phyloP scores from a whole-genome alignment of 2,329 filamentous ascomycete species.

The Plenodomus lindquistii region DNA sequence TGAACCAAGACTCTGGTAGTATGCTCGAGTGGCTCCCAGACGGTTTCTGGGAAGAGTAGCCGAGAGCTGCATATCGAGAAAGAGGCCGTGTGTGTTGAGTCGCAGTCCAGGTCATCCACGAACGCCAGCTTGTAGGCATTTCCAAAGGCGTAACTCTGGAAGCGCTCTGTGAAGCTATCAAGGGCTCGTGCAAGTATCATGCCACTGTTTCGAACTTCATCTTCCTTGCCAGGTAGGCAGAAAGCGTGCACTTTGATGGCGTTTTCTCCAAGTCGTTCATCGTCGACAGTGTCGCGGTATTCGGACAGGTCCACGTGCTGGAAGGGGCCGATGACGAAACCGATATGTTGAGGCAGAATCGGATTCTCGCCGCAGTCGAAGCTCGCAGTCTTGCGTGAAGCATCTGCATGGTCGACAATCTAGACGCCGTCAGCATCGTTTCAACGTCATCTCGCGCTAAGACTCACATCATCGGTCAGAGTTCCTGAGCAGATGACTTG shows the following conservation, averaged over 20 bases:
- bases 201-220: conserved; percentile 85
- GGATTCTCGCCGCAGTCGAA: conserved; percentile 68
- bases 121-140: conserved; percentile 92
- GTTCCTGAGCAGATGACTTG: conserved; percentile 89
- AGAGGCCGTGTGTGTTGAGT: conserved; percentile 77
- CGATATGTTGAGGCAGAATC: conserved; percentile 84
- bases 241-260: conserved; percentile 89
- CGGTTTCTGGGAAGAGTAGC: conserved; percentile 79
- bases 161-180: conserved; percentile 88
- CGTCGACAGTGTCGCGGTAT: conserved; percentile 86
- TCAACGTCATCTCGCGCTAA: background rate
- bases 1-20: conserved; percentile 81
- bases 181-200: conserved; percentile 80
- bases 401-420: conserved; percentile 73
- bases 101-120: conserved; percentile 80
- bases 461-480: conserved; percentile 72
- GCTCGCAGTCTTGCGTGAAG: conserved; percentile 82
- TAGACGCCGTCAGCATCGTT: conserved; percentile 23
- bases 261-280: conserved; percentile 85
- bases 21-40: conserved; percentile 83
- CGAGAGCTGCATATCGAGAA: conserved; percentile 86
- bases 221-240: conserved; percentile 79
- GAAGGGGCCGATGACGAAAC: conserved; percentile 92
- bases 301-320: conserved; percentile 89
- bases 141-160: conserved; percentile 83